Base-by-base conservation (phyloP, 192 early-diverging fungal genomes). In the Backusella macrospora region DNA sequence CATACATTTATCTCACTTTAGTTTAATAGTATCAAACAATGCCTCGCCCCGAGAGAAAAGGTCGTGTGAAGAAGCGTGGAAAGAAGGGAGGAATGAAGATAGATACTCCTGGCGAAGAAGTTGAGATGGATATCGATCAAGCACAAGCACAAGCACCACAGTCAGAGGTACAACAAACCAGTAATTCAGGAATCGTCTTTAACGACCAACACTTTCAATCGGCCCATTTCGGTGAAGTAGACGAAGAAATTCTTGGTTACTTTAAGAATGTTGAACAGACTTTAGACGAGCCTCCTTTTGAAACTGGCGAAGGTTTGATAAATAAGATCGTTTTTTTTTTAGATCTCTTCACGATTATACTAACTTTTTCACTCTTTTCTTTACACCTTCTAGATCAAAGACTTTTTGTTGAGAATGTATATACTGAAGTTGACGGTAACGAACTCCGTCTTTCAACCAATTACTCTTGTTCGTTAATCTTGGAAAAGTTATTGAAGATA, bases 321-420 rank as follows among this genome's bases (percentile, higher is more conserved):
- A 23, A 23, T 23, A 62, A 0, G 8, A 62, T 63, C 52, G 55
- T 34, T 34, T 37, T 43, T 43, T 43, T 43, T 43, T 43, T 43
- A 43, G 42, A 43, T 10, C 10, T 43, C 0, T 9, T 9, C 42
- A 43, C 6, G 15, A 49, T 49, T 16, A 8, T 16, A n/a, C n/a
- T 49, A 7, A 23, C 4, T 47, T 59, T 62, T 38, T 37, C 47
- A 39, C 6, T 5, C 67, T 7, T 39, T 23, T 43, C 16, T 72
- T 10, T 71, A 34, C 29, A 34, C 0, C n/a, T 38, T 72, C 10
- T 75, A 87, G 88, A 89, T 65, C 88, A 84, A 66, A 80, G 83
- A 37, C 73, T 93, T n/a, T 92, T 96, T 76, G 74, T 96, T 68
- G 82, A 86, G 59, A 94, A 93, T 76, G 89, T 94, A 13, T 96